Conservation (phyloP, 169 alveolate species). For the Eimeria necatrix region DNA sequence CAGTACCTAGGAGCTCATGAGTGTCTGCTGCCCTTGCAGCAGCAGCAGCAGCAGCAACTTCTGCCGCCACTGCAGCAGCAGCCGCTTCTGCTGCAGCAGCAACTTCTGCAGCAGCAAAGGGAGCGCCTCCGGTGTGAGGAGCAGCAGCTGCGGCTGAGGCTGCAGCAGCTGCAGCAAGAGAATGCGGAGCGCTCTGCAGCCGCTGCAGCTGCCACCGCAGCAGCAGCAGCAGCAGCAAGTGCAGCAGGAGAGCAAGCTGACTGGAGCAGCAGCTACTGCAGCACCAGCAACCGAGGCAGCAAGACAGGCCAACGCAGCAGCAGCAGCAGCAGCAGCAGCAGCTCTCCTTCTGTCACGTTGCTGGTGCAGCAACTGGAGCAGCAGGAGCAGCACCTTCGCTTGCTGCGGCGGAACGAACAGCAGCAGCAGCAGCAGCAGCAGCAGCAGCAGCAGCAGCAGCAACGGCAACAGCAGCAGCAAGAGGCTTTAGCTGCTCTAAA, state of each 20-base stretch:
- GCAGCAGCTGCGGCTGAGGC: background rate
- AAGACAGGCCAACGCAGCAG: background rate
- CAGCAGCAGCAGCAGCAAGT: background rate
- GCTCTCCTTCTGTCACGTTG: background rate
- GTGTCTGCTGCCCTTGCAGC: background rate
- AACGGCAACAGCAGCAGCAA: background rate
- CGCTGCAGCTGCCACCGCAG: background rate
- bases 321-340: slow-evolving; percentile 11
- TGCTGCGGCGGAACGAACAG: background rate
- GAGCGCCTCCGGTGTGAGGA: background rate
- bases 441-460: background rate
- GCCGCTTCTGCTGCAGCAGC: background rate
- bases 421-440: background rate
- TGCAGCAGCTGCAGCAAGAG: background rate
- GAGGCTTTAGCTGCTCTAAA: background rate
- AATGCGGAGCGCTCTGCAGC: background rate
- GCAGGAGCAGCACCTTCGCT: background rate
- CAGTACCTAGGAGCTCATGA: too few relatives aligned
- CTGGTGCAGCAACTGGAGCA: background rate
- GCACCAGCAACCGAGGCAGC: background rate
- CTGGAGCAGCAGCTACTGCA: background rate
- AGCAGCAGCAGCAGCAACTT: background rate
- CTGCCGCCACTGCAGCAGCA: background rate
- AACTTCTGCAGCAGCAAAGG: background rate
- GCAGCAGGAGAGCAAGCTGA: background rate